phyloP scores from a whole-genome alignment of 2,329 filamentous ascomycete genomes.

The Clarireedia sp. region DNA sequence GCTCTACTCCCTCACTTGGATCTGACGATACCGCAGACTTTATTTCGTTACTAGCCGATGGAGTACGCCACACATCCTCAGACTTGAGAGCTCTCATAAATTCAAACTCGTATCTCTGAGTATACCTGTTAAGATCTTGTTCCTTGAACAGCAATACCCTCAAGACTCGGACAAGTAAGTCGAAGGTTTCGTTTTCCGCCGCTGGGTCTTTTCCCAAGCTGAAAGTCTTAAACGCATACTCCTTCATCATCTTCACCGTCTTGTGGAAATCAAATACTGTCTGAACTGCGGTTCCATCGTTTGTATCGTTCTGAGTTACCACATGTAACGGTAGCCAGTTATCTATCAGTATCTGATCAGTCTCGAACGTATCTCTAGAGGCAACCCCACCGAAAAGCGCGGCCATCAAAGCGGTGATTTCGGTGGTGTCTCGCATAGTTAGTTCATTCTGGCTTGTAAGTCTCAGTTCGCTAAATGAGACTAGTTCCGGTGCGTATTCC shows the following conservation, averaged over 20 bases:
- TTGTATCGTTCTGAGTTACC: background rate
- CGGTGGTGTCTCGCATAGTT: slow-evolving; percentile 4
- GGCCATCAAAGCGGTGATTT: slow-evolving; percentile 6
- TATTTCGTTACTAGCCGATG: no score
- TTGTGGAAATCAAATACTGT: background rate
- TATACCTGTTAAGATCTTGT: background rate
- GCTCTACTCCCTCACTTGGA: no score
- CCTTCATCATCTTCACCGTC: background rate
- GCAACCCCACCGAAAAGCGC: slow-evolving; percentile 4
- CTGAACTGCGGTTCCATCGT: background rate
- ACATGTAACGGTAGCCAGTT: slow-evolving; percentile 1
- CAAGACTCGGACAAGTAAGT: background rate
- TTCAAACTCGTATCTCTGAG: no score
- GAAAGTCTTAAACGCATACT: background rate
- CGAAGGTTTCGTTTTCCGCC: background rate
- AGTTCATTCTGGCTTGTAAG: background rate
- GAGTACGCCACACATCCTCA: no score
- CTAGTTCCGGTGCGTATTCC: background rate
- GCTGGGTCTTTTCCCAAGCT: background rate
- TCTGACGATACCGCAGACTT: no score
- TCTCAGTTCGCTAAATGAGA: background rate
- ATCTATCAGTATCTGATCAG: background rate
- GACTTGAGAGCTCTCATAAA: no score
- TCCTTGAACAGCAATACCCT: background rate
- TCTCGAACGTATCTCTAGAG: background rate